Percentiles rank a stretch among this genome's conserved stretches.
phyloP scores from a whole-genome alignment of 2,329 filamentous ascomycete genomes.

The Plenodomus tracheiphilus region DNA sequence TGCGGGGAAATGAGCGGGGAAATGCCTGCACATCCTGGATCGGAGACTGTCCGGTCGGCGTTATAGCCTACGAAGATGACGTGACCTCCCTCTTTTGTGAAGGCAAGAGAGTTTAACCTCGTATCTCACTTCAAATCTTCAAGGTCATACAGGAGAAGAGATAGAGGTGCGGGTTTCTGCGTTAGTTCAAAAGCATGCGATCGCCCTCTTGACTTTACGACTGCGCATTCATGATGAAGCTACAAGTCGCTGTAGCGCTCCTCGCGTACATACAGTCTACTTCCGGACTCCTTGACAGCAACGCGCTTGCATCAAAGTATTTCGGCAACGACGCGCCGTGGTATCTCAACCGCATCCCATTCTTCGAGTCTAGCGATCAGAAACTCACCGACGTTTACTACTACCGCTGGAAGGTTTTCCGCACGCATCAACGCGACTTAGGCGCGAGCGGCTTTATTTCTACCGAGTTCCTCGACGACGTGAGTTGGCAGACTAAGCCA shows the following conservation, averaged over 20 bases:
- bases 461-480: slow-evolving; percentile 51
- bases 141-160: background rate
- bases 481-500: slow-evolving; percentile 48
- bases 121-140: background rate
- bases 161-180: background rate
- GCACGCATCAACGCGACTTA: slow-evolving; percentile 50
- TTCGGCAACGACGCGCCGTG: slow-evolving; percentile 49
- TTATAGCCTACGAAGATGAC: background rate
- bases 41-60: background rate
- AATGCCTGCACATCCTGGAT: background rate
- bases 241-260: background rate
- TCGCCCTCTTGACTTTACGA: background rate
- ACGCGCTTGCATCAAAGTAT: slow-evolving; percentile 36
- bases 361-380: slow-evolving; percentile 46
- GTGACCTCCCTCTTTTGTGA: background rate
- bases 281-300: slow-evolving; percentile 25
- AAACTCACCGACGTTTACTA: slow-evolving; percentile 50
- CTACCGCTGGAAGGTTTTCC: slow-evolving; percentile 52
- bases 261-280: background rate
- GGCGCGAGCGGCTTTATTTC: slow-evolving; percentile 50
- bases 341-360: slow-evolving; percentile 46
- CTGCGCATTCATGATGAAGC: background rate
- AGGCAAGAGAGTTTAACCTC: background rate
- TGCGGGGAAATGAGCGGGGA: background rate
- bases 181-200: background rate